phyloP scores from a whole-genome alignment of 2,329 filamentous ascomycete genomes.

The Colletotrichum sp. region DNA sequence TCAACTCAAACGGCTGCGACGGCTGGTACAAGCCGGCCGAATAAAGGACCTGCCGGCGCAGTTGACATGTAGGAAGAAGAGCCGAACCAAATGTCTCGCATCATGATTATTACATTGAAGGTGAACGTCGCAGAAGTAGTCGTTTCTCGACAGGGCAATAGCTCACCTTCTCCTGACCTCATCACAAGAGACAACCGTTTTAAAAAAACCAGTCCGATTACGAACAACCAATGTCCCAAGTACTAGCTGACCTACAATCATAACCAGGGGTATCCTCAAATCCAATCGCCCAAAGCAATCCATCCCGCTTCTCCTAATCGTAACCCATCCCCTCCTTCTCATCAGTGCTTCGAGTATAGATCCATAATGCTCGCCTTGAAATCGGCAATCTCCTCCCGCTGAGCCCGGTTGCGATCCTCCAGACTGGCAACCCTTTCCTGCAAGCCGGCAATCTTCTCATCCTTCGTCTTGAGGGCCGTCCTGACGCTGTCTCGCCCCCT shows the following conservation, averaged over 20 bases:
- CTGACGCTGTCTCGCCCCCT: constrained; percentile 71
- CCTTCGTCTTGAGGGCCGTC: constrained; percentile 65
- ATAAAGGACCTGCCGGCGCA: accelerated
- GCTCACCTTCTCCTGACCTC: neutral
- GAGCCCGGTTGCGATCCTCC: constrained; percentile 39
- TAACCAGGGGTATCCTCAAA: constrained; percentile 2
- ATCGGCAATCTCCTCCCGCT: constrained; percentile 37
- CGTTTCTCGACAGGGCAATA: neutral
- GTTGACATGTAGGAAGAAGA: neutral
- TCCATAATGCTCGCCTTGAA: constrained; percentile 43
- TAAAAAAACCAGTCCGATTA: neutral
- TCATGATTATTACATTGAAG: neutral
- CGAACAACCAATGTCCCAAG: neutral
- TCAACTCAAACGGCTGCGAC: neutral
- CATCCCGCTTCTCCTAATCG: neutral
- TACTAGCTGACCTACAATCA: neutral
- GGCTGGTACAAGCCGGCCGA: neutral
- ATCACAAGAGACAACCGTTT: neutral
- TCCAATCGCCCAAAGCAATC: neutral
- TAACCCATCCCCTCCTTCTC: neutral
- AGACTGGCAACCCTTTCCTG: constrained; percentile 40
- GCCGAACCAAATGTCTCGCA: neutral
- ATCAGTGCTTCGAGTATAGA: constrained; percentile 27
- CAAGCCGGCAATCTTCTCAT: constrained; percentile 47
- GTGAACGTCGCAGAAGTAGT: neutral